A percentile compares a stretch with the other conserved stretches of the same genome.
Evolutionary conservation across 345 rosid genomes (phyloP).

Genomic region (Salix arbutifolia): DNA sequence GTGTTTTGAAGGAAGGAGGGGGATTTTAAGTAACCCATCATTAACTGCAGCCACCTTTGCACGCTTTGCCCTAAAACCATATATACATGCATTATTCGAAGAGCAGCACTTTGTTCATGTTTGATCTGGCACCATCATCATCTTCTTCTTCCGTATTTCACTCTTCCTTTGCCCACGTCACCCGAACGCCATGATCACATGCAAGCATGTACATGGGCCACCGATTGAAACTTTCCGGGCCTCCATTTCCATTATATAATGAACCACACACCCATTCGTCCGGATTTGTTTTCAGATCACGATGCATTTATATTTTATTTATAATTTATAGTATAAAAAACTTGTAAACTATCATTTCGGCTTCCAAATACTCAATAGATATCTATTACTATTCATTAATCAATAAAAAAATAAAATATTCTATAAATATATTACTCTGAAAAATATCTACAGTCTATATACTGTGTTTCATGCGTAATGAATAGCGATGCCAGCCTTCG

Average conservation of each 20-base stretch:
- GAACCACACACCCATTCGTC: no score
- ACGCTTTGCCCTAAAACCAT: conserved; percentile 31
- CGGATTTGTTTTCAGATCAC: no score
- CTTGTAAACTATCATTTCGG: no score
- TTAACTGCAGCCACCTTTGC: conserved; percentile 33
- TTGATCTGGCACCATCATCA: not conserved
- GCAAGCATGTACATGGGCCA: not conserved
- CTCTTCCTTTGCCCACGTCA: conserved; percentile 16
- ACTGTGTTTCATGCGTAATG: no score
- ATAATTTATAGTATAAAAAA: no score
- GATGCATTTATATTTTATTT: no score
- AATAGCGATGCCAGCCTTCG: no score
- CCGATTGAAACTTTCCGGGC: not conserved
- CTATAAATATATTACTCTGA: no score
- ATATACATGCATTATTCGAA: not conserved
- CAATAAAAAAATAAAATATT: no score
- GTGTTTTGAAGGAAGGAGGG: not conserved
- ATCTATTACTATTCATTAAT: no score
- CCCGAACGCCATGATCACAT: conserved; percentile 9
- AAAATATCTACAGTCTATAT: no score
- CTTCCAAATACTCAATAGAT: no score
- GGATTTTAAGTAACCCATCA: conserved; percentile 23
- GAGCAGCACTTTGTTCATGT: conserved; percentile 1
- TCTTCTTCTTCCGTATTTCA: not conserved
- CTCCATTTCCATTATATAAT: not conserved